Conservation (phyloP, 495 filamentous ascomycete genomes). For the Penicillium cinerascens region DNA sequence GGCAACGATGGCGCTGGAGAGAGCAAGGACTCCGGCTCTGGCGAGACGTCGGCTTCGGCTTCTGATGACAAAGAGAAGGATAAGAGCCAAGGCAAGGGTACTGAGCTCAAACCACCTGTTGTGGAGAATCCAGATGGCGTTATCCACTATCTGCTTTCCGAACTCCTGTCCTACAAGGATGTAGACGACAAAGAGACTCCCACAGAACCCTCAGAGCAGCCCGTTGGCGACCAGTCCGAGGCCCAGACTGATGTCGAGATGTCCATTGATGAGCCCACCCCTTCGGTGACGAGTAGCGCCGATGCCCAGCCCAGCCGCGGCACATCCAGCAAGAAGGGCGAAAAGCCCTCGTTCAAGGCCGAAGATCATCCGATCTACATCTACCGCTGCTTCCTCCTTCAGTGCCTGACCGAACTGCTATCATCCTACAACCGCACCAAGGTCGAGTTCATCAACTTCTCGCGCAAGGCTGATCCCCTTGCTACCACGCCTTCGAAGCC, state of each 20-base stretch:
- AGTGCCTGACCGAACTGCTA: constrained; percentile 90
- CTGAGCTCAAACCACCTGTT: constrained; percentile 75
- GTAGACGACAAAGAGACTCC: constrained; percentile 74
- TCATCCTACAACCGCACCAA: constrained; percentile 91
- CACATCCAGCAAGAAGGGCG: constrained; percentile 51
- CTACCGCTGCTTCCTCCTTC: constrained; percentile 91
- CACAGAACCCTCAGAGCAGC: constrained; percentile 47
- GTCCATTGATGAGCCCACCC: constrained; percentile 35
- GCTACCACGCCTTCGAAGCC: constrained; percentile 89
- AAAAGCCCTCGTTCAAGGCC: constrained; percentile 81
- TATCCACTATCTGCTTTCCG: constrained; percentile 91
- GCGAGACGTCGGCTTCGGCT: constrained; percentile 26
- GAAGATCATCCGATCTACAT: constrained; percentile 95
- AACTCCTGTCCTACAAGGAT: constrained; percentile 87
- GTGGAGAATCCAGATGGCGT: constrained; percentile 95
- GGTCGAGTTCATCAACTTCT: constrained; percentile 98
- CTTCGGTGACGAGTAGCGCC: constrained; percentile 34
- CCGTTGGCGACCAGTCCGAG: constrained; percentile 29
- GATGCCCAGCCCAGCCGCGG: constrained; percentile 26
- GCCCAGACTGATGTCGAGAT: constrained; percentile 53
- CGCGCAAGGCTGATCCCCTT: constrained; percentile 77
- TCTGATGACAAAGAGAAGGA: constrained; percentile 54
- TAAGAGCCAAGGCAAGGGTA: constrained; percentile 59
- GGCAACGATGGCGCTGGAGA: constrained; percentile 27
- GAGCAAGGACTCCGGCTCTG: constrained; percentile 29